These are phyloP conservation scores for Harringtonia lauricola DNA, from an alignment of 2,329 filamentous ascomycete species.

Conservation along the genomic window DNA sequence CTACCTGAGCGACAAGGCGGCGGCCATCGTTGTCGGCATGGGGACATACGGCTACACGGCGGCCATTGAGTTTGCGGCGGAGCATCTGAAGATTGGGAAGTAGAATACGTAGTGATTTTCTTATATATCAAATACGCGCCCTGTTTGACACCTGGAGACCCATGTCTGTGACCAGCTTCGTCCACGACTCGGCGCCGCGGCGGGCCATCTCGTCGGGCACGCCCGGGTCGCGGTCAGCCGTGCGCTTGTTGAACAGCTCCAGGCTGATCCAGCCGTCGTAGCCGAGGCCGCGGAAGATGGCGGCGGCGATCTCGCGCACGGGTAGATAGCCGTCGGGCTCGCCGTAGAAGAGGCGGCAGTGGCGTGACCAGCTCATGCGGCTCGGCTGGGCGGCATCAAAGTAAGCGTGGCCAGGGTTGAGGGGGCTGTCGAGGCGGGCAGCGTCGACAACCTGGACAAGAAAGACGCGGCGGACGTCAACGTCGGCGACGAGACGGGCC, in stretches of 20 bases:
- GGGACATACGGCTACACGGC: constrained; percentile 51
- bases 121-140: no score
- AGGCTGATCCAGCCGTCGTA: constrained; percentile 50
- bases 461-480: constrained; percentile 45
- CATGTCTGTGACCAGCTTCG: constrained; percentile 17
- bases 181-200: constrained; percentile 39
- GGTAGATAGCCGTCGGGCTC: constrained; percentile 51
- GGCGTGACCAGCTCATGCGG: constrained; percentile 54
- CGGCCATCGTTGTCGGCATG: constrained; percentile 61
- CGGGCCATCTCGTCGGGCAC: constrained; percentile 40
- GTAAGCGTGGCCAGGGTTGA: constrained; percentile 39
- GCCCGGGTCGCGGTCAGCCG: constrained; percentile 29
- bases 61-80: constrained; percentile 42
- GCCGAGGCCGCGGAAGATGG: constrained; percentile 42
- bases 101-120: no score
- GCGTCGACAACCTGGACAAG: constrained; percentile 54
- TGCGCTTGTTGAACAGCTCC: constrained; percentile 46
- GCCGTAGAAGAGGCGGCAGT: constrained; percentile 48
- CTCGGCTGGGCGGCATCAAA: constrained; percentile 40
- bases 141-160: not conserved
- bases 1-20: constrained; percentile 66
- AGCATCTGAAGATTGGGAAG: constrained; percentile 31
- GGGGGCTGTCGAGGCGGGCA: constrained; percentile 36
- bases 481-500: constrained; percentile 27
- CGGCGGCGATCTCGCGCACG: constrained; percentile 37